phyloP scores from a whole-genome alignment of 768 basidiomycete species.

The Arthromyces matolae region DNA sequence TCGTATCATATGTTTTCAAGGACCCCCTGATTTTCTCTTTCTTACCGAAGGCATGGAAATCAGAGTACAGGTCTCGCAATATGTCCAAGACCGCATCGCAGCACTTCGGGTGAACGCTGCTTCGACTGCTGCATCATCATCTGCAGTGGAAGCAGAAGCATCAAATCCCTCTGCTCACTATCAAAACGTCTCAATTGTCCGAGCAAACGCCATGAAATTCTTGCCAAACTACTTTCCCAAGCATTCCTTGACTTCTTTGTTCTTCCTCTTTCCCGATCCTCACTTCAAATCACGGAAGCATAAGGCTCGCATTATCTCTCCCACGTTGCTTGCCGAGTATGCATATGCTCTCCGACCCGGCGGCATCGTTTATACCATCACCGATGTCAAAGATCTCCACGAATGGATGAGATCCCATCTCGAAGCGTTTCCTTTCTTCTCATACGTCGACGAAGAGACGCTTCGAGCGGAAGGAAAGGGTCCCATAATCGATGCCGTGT shows the following conservation, averaged over 20 bases:
- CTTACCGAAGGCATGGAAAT: constrained; percentile 86
- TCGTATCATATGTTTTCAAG: constrained; percentile 8
- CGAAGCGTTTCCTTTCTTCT: constrained; percentile 84
- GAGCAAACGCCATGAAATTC: constrained; percentile 99
- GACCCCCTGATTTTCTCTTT: constrained; percentile 7
- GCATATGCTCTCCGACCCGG: constrained; percentile 89
- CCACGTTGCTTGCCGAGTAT: constrained; percentile 96
- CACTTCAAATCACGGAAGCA: constrained; percentile 98
- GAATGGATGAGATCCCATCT: constrained; percentile 94
- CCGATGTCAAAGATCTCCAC: constrained; percentile 91
- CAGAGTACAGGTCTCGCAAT: constrained; percentile 92
- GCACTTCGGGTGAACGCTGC: constrained; percentile 76
- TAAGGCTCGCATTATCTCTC: constrained; percentile 97
- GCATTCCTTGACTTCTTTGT: constrained; percentile 86
- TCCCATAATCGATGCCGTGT: constrained; percentile 76
- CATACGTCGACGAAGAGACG: constrained; percentile 68
- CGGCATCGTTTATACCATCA: constrained; percentile 97
- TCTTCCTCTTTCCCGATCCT: constrained; percentile 98
- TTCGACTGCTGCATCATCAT: constrained; percentile 31
- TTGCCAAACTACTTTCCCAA: constrained; percentile 93
- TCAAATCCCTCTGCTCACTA: constrained; percentile 48
- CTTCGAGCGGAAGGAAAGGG: constrained; percentile 76
- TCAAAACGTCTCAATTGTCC: constrained; percentile 89
- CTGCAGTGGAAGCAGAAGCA: constrained; percentile 7
- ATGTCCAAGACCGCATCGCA: constrained; percentile 89